Base-by-base conservation (phyloP, 2,329 filamentous ascomycete species). In the Phialophora tarda region DNA sequence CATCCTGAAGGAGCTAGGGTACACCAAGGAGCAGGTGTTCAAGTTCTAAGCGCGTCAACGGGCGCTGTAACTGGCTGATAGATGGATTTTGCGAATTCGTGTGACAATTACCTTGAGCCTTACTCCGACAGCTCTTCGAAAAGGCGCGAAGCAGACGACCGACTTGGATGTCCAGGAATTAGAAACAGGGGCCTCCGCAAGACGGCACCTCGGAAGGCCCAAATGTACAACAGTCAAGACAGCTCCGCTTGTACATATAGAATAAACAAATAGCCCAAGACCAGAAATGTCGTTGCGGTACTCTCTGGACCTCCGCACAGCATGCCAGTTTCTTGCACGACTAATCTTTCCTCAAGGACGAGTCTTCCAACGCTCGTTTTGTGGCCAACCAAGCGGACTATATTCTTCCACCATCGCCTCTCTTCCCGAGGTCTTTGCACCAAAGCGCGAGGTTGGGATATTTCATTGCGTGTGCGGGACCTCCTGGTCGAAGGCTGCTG, bases 21-120 rank as follows among this genome's bases (percentile, higher is more conserved):
- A 92, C 81, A 83, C 76, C 72, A 88, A 92, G 84, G 91, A 98
- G 66, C 95, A 98, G 83, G 93, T 98, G 41, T 97, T 92, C 85
- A 98, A 98, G 86, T 96, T 97, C 76, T 97, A 88, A 64, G 12
- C n/a, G 34, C 21, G 24, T n/a, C 26, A 10, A 5, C 17, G 5
- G 48, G 48, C n/a, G n/a, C 21, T 10, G 47, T n/a, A 24, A 10
- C n/a, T 50, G n/a, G 5, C 8, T 26, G 4, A 21, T 41, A 44
- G 14, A 44, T 44, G 12, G 38, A n/a, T n/a, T 7, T n/a, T 44
- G 38, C 38, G 8, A n/a, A 2, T n/a, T 41, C 1, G 14, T 8
- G 38, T 7, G 38, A n/a, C 38, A 44, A 0, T n/a, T 6, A 7
- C 7, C 38, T 44, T 7, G 17, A n/a, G 5, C 17, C 5, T 7